Base-by-base conservation (phyloP, 164 flowering plant genomes). In the Stephania cephalantha region DNA sequence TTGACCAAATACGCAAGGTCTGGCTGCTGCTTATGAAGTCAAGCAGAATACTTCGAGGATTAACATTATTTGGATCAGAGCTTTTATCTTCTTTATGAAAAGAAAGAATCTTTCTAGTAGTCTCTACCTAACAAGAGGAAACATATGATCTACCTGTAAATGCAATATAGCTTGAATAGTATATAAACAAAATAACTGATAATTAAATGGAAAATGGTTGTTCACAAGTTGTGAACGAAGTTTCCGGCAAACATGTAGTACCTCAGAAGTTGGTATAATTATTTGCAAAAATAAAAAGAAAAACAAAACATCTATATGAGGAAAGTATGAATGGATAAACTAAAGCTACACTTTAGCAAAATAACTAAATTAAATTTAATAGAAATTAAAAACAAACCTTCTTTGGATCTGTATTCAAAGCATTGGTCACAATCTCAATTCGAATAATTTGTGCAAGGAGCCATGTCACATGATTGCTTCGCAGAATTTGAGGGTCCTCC, bases 11-110 rank as follows among this genome's bases (percentile, higher is more conserved):
- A 2, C 98, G 91, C 73, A 94, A 82, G 74, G 90, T 90, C 73
- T 92, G 99, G 78, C 99, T 90, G 79, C 99, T 96, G 87, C 97
- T 91, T 70, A 96, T 87, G 74, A 90, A 96, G 79, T 96, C 99
- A 68, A 96, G 94, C 81, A 96, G 82, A 79, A 94, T 88, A 71
- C 93, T 87, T 76, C 84, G 97, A 66, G 98, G 89, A 83, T 75
- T 80, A 69, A 78, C 79, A 75, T 64, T 91, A 81, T 81, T 92
- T 64, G 95, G 90, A 80, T 96, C 99, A 68, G 93, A 81, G 81
- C 76, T 87, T 84, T 85, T 86, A 46, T 90, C 98, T 85, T 96
- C 99, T 81, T 87, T 86, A 78, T 96, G 99, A 85, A 96, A 94
- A 44, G 95, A 94, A 44, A 96, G 74, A 74, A 96, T 83, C 84